A percentile compares a stretch with the other conserved stretches of the same genome.
These are phyloP conservation scores for Venturia oleaginea DNA, from an alignment of 2,329 filamentous ascomycete genomes.

Conservation along the genomic window DNA sequence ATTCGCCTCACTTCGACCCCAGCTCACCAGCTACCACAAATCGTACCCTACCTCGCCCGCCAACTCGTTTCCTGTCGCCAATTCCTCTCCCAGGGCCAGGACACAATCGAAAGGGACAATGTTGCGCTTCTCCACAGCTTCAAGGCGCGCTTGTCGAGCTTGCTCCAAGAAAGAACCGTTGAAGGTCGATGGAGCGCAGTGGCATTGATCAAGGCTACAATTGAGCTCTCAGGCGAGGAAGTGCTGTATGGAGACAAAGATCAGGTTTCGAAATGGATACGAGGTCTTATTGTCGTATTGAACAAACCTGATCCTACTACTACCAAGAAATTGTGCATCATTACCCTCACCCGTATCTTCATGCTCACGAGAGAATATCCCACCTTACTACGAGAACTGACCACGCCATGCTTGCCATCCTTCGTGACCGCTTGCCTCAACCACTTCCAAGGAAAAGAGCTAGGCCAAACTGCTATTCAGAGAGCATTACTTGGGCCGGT, in stretches of 20 bases:
- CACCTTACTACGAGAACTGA: conserved; percentile 77
- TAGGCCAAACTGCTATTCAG: conserved; percentile 20
- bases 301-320: conserved; percentile 62
- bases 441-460: conserved; percentile 38
- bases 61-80: conserved; percentile 45
- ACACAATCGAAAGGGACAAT: conserved; percentile 49
- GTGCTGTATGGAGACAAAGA: conserved; percentile 61
- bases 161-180: conserved; percentile 66
- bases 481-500: conserved; percentile 32
- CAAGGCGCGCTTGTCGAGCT: conserved; percentile 65
- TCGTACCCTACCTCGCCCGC: conserved; percentile 59
- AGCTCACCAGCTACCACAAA: conserved; percentile 61
- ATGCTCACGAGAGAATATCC: conserved; percentile 72
- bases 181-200: conserved; percentile 72
- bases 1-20: conserved; percentile 63
- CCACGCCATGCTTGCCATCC: conserved; percentile 66
- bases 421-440: conserved; percentile 68
- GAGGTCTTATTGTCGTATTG: conserved; percentile 63
- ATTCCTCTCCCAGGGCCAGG: conserved; percentile 53
- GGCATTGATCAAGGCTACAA: conserved; percentile 66
- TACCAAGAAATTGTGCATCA: conserved; percentile 66
- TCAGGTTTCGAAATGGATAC: conserved; percentile 52
- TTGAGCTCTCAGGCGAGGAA: conserved; percentile 81
- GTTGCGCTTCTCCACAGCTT: conserved; percentile 71
- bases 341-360: conserved; percentile 77